Evolutionary conservation across 129 eudicot species (phyloP).

Genomic region (Deinandra increscens): DNA sequence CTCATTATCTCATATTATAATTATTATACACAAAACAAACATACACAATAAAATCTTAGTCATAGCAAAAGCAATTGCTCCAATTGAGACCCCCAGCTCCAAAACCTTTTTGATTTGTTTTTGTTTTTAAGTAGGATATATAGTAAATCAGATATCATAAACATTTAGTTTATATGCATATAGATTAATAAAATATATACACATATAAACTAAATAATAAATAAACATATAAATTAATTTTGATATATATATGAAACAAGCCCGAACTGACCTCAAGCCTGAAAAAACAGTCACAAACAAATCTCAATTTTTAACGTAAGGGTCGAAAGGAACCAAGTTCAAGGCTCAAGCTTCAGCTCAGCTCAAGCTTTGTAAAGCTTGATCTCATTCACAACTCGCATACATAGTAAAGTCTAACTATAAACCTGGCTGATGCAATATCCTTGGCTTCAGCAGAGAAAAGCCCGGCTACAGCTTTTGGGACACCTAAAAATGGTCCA

Average conservation of each 20-base stretch:
- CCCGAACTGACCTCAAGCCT: not conserved
- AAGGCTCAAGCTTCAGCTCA: not conserved
- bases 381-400: not conserved
- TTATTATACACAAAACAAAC: too few species aligned
- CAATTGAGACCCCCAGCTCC: too few species aligned
- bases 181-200: not conserved
- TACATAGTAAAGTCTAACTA: not conserved
- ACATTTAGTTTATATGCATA: too few species aligned
- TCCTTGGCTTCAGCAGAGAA: conserved; percentile 96
- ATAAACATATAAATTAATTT: not conserved
- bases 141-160: too few species aligned
- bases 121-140: too few species aligned
- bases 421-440: conserved; percentile 88
- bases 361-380: not conserved
- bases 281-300: not conserved
- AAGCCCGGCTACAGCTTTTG: conserved; percentile 96
- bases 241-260: not conserved
- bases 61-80: too few species aligned
- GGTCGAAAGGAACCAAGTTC: not conserved
- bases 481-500: conserved; percentile 96
- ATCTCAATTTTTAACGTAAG: not conserved
- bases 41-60: too few species aligned
- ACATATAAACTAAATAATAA: not conserved
- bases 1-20: too few species aligned
- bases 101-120: too few species aligned